Conservation (phyloP, 139 green algal genomes). For the Chlorella sp. region DNA sequence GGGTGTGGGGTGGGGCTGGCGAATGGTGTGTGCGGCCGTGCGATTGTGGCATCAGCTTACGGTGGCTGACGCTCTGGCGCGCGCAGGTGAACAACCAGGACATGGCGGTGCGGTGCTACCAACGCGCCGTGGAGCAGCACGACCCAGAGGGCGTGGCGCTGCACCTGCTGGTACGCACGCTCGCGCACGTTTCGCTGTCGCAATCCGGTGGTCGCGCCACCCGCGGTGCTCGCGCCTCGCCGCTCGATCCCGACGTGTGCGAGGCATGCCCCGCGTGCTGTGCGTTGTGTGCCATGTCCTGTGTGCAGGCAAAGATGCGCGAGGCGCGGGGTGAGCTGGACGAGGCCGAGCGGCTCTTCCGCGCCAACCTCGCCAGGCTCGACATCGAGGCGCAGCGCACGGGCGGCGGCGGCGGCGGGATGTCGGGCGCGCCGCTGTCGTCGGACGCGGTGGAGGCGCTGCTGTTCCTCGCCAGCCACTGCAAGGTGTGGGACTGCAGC, state of each 20-base stretch:
- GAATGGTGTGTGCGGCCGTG: too few relatives aligned
- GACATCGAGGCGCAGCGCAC: conserved; percentile 34
- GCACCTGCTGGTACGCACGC: conserved; percentile 48
- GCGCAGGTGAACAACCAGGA: conserved; percentile 16
- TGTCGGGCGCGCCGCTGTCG: background rate
- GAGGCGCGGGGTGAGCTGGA: conserved; percentile 40
- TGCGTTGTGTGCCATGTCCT: background rate
- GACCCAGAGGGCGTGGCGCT: conserved; percentile 86
- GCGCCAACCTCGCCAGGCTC: conserved; percentile 64
- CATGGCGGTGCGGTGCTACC: conserved; percentile 84
- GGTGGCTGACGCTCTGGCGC: too few relatives aligned
- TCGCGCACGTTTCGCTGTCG: background rate
- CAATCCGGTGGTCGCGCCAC: too few relatives aligned
- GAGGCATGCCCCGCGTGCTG: background rate
- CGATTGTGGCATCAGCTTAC: too few relatives aligned
- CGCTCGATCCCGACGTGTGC: background rate
- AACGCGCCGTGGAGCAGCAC: conserved; percentile 55
- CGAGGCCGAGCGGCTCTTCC: conserved; percentile 70
- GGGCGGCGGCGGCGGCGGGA: background rate
- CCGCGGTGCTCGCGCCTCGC: too few relatives aligned
- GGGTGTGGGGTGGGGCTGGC: too few relatives aligned
- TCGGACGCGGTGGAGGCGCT: conserved; percentile 78
- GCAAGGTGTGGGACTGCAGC: conserved; percentile 60
- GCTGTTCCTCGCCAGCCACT: conserved; percentile 68
- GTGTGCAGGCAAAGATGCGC: conserved; percentile 65